Evolutionary conservation across 441 rosid genomes (phyloP).

Genomic region (Gossypium laxum): DNA sequence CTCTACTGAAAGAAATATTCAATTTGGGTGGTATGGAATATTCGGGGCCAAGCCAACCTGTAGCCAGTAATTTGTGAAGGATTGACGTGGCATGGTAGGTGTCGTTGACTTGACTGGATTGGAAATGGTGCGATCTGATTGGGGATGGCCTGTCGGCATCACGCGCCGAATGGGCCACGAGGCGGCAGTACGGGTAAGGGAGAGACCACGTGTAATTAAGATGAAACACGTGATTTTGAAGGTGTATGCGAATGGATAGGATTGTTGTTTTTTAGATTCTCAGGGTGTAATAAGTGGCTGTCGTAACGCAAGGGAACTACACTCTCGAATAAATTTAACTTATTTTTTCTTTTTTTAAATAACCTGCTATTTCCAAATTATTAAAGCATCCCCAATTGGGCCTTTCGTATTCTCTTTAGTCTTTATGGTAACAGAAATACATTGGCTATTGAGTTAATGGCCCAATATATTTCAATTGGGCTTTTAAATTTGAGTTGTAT

Average conservation of each 20-base stretch:
- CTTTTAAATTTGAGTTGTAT: background rate
- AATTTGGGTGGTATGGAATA: conserved; percentile 24
- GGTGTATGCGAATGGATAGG: background rate
- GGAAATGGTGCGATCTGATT: background rate
- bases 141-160: background rate
- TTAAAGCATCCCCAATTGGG: background rate
- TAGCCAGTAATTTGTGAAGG: background rate
- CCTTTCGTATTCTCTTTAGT: background rate
- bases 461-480: background rate
- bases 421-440: background rate
- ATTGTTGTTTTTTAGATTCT: background rate
- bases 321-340: too few species aligned
- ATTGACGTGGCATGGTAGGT: background rate
- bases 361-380: too few species aligned
- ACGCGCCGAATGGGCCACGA: background rate
- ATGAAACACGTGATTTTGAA: background rate
- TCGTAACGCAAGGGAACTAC: background rate
- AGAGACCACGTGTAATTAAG: background rate
- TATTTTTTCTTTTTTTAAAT: too few species aligned
- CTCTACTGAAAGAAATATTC: conserved; percentile 8
- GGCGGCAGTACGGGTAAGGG: background rate
- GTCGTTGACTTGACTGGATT: background rate
- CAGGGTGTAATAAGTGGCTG: background rate
- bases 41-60: conserved; percentile 13
- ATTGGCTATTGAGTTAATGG: background rate